Percentiles rank a stretch among this genome's conserved stretches.
Evolutionary conservation across 345 rosid genomes (phyloP).

Genomic region (Gynandropsis gynandra): DNA sequence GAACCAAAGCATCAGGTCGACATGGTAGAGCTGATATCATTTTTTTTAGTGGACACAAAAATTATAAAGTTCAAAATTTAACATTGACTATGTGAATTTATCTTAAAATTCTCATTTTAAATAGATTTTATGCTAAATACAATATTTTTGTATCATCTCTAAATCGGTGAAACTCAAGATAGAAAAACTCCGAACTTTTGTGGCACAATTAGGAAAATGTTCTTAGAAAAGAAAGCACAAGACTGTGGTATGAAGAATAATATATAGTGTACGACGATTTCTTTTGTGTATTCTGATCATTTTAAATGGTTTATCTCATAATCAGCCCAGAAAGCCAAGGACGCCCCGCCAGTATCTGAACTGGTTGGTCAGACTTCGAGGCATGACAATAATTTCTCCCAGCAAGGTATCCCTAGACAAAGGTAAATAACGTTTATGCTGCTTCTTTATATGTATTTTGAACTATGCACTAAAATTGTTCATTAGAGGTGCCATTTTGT

Average conservation of each 20-base stretch:
- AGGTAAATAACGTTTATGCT: slow-evolving; percentile 15
- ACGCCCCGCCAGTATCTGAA: slow-evolving; percentile 12
- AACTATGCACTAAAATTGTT: neutral
- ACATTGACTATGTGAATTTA: neutral
- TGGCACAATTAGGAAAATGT: neutral
- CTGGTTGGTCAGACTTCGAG: slow-evolving; percentile 8
- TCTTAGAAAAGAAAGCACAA: neutral
- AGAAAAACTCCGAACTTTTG: neutral
- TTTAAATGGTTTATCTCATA: slow-evolving; percentile 4
- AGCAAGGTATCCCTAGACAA: neutral
- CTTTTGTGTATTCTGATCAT: neutral
- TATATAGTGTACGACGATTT: neutral
- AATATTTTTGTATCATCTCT: neutral
- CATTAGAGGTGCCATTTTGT: slow-evolving; percentile 3
- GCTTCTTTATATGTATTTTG: neutral
- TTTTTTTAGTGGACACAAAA: neutral
- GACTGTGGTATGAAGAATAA: neutral
- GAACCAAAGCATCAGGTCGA: too few species aligned
- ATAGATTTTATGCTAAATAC: neutral
- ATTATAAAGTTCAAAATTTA: neutral
- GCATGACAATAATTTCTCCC: slow-evolving; percentile 2
- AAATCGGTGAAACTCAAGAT: neutral
- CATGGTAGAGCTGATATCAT: too few species aligned
- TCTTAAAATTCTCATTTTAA: neutral
- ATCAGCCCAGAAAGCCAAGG: slow-evolving; percentile 23